Evolutionary conservation across 768 basidiomycete species (phyloP).

Genomic region (Macrolepiota dolichaula): DNA sequence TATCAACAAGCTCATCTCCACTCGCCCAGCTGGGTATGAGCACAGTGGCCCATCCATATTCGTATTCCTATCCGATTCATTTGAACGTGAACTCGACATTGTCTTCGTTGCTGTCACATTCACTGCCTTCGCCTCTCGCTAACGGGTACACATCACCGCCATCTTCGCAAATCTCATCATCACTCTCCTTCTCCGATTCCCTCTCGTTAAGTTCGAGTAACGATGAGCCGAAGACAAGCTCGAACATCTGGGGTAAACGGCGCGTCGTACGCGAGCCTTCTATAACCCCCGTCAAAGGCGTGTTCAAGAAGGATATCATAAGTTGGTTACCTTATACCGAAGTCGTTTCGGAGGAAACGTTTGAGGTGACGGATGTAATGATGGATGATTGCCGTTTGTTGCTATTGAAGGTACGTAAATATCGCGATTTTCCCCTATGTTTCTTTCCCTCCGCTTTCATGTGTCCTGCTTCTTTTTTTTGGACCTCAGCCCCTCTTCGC

Average conservation of each 20-base stretch:
- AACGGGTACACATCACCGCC: too few relatives aligned
- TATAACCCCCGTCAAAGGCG: conserved; percentile 37
- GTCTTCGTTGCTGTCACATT: not conserved
- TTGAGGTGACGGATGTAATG: conserved; percentile 54
- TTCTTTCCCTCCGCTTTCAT: not conserved
- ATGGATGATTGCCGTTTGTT: conserved; percentile 51
- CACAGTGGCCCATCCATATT: not conserved
- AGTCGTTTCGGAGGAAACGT: conserved; percentile 43
- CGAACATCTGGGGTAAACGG: conserved; percentile 25
- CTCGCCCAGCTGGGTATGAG: too few relatives aligned
- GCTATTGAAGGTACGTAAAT: conserved; percentile 37
- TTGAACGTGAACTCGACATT: not conserved
- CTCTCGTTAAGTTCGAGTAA: not conserved
- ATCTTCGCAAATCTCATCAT: not conserved
- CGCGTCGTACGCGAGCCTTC: conserved; percentile 40
- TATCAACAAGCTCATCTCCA: not conserved
- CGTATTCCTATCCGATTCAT: not conserved
- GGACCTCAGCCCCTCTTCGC: not conserved
- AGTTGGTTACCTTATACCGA: conserved; percentile 50
- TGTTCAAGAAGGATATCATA: conserved; percentile 44
- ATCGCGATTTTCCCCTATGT: conserved; percentile 9
- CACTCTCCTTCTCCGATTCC: not conserved
- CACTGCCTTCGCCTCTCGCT: not conserved
- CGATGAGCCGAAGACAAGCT: not conserved
- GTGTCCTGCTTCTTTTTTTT: not conserved